Evolutionary conservation across 768 basidiomycete genomes (phyloP), one percentile per base, ranked within the genome.

Genomic region (Xerocomellus dryophilus): DNA sequence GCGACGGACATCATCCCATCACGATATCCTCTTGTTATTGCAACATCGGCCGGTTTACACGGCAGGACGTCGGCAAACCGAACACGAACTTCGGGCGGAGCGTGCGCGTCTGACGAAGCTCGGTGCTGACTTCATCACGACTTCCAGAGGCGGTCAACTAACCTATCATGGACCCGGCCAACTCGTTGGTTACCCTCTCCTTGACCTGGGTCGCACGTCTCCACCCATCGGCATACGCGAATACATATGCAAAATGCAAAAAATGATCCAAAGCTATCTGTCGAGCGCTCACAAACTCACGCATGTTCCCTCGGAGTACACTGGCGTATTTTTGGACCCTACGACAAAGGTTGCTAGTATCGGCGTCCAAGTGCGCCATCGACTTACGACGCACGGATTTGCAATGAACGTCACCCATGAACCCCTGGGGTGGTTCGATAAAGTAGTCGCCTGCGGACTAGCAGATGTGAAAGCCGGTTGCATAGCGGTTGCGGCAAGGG

Each of bases 81-180:
- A 82, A 46, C 74, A 77, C 17, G 79, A 82, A 47, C 73, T 87
- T 14, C 70, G 78, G 36, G 71, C 74, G 40, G 90, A 96, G 63
- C 78, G 78, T 38, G 56, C 68, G 35, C 83, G 90, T 21, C 74
- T 98, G n/a, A 81, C 78, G 4, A 66, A 76, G 29, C 76, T 92
- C 20, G 96, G 96, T 25, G 96, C 96, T 0, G 92, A 97, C 66
- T 95, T 95, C 63, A 81, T 90, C 36, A 74, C 82, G 21, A 84
- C 93, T 3, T 78, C 82, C 49, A 79, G 97, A 49, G 97, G 97
- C 14, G 97, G 97, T 3, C 87, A 98, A 73, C 80, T 93, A 53
- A 99, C 97, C 2, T 99, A 92, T 71, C 97, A 99, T 69, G 97
- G 97, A 0, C 95, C 97, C 2, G 97, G 97, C 7, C 97, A 99